phyloP scores from a whole-genome alignment of 176 grass and related monocot genomes.

The Eragrostis nindensis region DNA sequence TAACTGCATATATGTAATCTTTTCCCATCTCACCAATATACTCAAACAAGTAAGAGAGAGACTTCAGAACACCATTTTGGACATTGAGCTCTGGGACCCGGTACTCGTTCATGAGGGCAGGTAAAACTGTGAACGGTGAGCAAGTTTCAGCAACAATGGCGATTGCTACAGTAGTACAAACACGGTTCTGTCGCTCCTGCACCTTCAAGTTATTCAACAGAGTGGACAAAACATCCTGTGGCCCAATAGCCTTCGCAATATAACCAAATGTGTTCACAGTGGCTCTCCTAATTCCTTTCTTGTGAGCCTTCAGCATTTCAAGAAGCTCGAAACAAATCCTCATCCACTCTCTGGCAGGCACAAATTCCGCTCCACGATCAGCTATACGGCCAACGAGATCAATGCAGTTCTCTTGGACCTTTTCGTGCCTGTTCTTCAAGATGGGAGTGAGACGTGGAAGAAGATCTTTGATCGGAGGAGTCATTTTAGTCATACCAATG shows the following conservation, averaged over 20 bases:
- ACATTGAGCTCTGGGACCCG: slow-evolving; percentile 93
- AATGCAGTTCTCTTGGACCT: slow-evolving; percentile 99
- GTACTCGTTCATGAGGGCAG: slow-evolving; percentile 96
- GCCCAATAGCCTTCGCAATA: slow-evolving; percentile 96
- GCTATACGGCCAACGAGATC: slow-evolving; percentile 97
- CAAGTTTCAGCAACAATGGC: slow-evolving; percentile 98
- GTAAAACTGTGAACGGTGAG: slow-evolving; percentile 91
- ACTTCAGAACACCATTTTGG: slow-evolving; percentile 96
- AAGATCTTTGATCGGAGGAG: slow-evolving; percentile 96
- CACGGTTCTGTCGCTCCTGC: slow-evolving; percentile 95
- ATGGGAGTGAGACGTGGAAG: slow-evolving; percentile 94
- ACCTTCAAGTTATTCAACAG: slow-evolving; percentile 96
- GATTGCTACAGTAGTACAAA: slow-evolving; percentile 95
- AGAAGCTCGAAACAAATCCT: slow-evolving; percentile 97
- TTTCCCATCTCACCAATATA: slow-evolving; percentile 99
- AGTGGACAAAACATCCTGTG: slow-evolving; percentile 92
- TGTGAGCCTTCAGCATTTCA: slow-evolving; percentile 99
- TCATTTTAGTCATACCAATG: slow-evolving; percentile 99
- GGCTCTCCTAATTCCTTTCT: slow-evolving; percentile 94
- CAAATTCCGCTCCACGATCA: slow-evolving; percentile 97
- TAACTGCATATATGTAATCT: slow-evolving; percentile 96
- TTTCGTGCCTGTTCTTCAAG: slow-evolving; percentile 97
- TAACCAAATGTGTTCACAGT: slow-evolving; percentile 99
- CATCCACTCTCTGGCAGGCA: slow-evolving; percentile 98
- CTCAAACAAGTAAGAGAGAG: slow-evolving; percentile 95